Evolutionary conservation across 2,329 filamentous ascomycete species (phyloP).

Genomic region (Fusarium sp.): DNA sequence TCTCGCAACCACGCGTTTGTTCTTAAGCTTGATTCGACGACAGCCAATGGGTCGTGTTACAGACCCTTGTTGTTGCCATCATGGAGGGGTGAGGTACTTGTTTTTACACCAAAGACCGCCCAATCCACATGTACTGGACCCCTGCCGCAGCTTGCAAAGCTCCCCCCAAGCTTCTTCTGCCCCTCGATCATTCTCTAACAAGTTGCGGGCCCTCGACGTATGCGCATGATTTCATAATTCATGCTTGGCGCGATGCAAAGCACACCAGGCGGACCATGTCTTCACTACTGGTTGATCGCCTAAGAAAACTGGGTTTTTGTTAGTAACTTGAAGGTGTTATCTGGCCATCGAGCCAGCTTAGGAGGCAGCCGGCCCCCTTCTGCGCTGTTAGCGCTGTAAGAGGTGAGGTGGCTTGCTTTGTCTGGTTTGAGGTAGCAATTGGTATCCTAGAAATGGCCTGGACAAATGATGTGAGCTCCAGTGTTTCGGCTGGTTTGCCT

Average conservation of each 20-base stretch:
- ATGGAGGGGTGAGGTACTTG: slow-evolving; percentile 44
- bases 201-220: slow-evolving; percentile 30
- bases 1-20: slow-evolving; percentile 20
- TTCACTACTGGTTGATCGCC: slow-evolving; percentile 26
- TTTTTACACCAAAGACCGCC: slow-evolving; percentile 12
- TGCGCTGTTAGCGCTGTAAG: slow-evolving; percentile 29
- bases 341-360: slow-evolving; percentile 20
- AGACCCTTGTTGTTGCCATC: slow-evolving; percentile 38
- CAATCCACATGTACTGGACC: slow-evolving; percentile 32
- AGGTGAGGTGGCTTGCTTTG: slow-evolving; percentile 22
- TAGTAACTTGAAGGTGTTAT: slow-evolving; percentile 17
- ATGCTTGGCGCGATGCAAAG: slow-evolving; percentile 40
- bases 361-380: slow-evolving; percentile 31
- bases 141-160: slow-evolving; percentile 38
- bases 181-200: slow-evolving; percentile 42
- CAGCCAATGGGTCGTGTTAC: slow-evolving; percentile 38
- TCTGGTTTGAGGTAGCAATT: slow-evolving; percentile 23
- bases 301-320: slow-evolving; percentile 17
- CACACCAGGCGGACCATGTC: slow-evolving; percentile 24
- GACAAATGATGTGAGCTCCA: slow-evolving; percentile 19
- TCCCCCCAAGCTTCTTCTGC: slow-evolving; percentile 27
- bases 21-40: slow-evolving; percentile 38
- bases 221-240: slow-evolving; percentile 48
- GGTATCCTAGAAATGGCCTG: slow-evolving; percentile 20
- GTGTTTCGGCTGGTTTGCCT: slow-evolving; percentile 34